Conservation (phyloP, 352 stramenopile species). For the Phytophthora nicotianae region DNA sequence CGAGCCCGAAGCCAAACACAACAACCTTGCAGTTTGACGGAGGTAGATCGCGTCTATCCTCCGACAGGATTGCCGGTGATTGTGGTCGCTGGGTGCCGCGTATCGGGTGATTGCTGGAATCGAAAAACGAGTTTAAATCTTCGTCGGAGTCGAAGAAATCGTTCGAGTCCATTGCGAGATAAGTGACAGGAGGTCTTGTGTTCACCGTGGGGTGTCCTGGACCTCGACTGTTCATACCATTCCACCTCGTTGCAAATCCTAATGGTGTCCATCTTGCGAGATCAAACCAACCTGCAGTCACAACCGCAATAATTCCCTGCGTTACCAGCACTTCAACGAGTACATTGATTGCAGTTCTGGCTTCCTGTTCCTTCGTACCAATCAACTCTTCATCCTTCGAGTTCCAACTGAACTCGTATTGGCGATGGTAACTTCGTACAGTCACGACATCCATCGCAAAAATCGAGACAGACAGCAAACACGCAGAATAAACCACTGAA, state of each 20-base stretch:
- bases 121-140: slow-evolving; percentile 28
- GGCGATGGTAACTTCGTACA: slow-evolving; percentile 20
- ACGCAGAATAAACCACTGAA: slow-evolving; percentile 15
- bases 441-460: slow-evolving; percentile 33
- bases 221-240: not conserved
- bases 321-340: slow-evolving; percentile 7
- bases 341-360: slow-evolving; percentile 2
- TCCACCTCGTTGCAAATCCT: slow-evolving; percentile 6
- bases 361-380: slow-evolving; percentile 3
- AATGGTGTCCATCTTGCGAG: slow-evolving; percentile 34
- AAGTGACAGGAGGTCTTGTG: slow-evolving; percentile 21
- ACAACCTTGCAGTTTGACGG: slow-evolving; percentile 13
- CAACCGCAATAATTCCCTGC: slow-evolving; percentile 19
- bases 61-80: slow-evolving; percentile 22
- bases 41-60: slow-evolving; percentile 21
- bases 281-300: slow-evolving; percentile 31
- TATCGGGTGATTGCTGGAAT: slow-evolving; percentile 30
- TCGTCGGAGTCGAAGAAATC: slow-evolving; percentile 20
- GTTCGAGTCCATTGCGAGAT: slow-evolving; percentile 30
- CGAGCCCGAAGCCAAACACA: slow-evolving; percentile 10
- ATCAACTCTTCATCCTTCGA: slow-evolving; percentile 3
- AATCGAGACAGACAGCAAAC: slow-evolving; percentile 20
- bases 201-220: slow-evolving; percentile 6
- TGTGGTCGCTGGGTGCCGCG: slow-evolving; percentile 24
- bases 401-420: slow-evolving; percentile 19